A percentile compares a stretch with the other conserved stretches of the same genome.
These are phyloP conservation scores for Cutaneotrichosporon daszewskae DNA, from an alignment of 1,284 basidiomycete species.

Conservation along the genomic window DNA sequence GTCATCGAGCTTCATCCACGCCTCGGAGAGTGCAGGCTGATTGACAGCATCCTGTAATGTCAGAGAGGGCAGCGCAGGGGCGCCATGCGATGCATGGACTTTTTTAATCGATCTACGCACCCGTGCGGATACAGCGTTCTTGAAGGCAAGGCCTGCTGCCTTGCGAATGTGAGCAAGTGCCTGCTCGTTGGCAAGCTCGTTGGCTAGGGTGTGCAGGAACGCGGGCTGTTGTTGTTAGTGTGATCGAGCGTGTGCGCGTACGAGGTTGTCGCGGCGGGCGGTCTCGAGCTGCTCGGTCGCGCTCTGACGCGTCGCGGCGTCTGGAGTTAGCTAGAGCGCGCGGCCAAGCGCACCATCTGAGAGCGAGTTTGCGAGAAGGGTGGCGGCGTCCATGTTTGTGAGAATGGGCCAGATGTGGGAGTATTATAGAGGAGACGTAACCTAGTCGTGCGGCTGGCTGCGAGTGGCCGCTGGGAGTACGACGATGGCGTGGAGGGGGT, in stretches of 20 bases:
- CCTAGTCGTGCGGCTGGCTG: too few species aligned
- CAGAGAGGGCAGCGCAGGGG: not conserved
- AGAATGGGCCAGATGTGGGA: too few species aligned
- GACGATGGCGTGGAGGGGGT: too few species aligned
- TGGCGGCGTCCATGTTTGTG: conserved; percentile 74
- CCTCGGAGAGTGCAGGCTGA: conserved; percentile 66
- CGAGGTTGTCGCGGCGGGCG: conserved; percentile 78
- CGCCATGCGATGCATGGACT: too few species aligned
- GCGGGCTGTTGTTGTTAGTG: too few species aligned
- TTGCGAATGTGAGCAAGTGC: conserved; percentile 74
- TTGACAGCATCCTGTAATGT: conserved; percentile 63
- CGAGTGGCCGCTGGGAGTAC: too few species aligned
- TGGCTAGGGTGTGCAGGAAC: conserved; percentile 81
- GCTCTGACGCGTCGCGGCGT: conserved; percentile 76
- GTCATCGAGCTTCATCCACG: conserved; percentile 73
- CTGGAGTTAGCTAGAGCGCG: conserved; percentile 48
- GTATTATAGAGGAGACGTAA: conserved; percentile 10
- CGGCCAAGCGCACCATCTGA: conserved; percentile 63
- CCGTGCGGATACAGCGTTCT: conserved; percentile 87
- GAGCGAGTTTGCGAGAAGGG: conserved; percentile 82
- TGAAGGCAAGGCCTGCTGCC: conserved; percentile 91
- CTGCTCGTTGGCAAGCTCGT: conserved; percentile 70
- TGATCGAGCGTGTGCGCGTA: conserved; percentile 51
- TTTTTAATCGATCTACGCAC: conserved; percentile 56
- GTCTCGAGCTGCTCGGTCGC: conserved; percentile 81